Percentiles rank a stretch among this genome's conserved stretches.
These are phyloP conservation scores for Vanderwaltozyma tropicalis DNA, from an alignment of 805 yeast genomes.

Conservation along the genomic window DNA sequence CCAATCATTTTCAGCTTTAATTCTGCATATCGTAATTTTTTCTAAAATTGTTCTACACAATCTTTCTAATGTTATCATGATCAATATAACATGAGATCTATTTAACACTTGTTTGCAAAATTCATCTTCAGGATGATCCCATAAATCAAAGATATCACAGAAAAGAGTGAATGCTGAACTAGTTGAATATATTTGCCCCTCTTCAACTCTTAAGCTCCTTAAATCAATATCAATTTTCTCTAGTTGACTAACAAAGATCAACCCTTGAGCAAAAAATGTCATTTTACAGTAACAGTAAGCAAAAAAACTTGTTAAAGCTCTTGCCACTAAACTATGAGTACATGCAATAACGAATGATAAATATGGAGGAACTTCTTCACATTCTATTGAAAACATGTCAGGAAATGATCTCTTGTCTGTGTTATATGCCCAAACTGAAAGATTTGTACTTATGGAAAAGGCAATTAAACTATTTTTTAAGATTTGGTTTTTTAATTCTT, in stretches of 20 bases:
- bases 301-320: conserved; percentile 8
- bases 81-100: conserved; percentile 4
- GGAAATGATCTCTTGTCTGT: conserved; percentile 15
- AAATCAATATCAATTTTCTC: conserved; percentile 4
- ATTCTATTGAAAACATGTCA: conserved; percentile 4
- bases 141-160: conserved; percentile 2
- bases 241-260: conserved; percentile 2
- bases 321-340: conserved; percentile 2
- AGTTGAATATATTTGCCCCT: neutral
- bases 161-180: conserved; percentile 6
- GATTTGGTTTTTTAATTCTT: conserved; percentile 5
- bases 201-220: conserved; percentile 3
- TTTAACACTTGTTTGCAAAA: neutral
- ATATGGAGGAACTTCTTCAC: conserved; percentile 14
- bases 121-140: conserved; percentile 2
- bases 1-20: conserved; percentile 6
- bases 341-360: conserved; percentile 6
- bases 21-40: conserved; percentile 7
- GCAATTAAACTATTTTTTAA: conserved; percentile 10
- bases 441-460: conserved; percentile 9
- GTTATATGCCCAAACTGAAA: conserved; percentile 5
- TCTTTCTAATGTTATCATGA: conserved; percentile 4
- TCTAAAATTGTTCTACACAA: conserved; percentile 5
- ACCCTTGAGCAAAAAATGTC: conserved; percentile 7
- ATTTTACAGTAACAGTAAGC: conserved; percentile 8